phyloP scores from a whole-genome alignment of 2,329 filamentous ascomycete genomes.

The Harringtonia aguacate region DNA sequence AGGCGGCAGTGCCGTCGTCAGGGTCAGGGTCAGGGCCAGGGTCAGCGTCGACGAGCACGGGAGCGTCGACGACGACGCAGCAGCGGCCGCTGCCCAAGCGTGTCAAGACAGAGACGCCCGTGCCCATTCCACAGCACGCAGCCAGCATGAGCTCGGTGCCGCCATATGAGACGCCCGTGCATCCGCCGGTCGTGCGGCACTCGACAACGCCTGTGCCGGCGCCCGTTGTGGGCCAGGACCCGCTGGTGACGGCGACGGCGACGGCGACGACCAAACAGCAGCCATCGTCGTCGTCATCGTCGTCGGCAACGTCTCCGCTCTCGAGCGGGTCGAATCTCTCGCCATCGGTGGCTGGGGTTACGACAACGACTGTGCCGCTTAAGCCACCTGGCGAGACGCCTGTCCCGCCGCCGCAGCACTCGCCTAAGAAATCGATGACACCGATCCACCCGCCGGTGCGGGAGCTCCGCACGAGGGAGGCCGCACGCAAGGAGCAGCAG shows the following conservation, averaged over 20 bases:
- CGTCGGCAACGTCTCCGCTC: conserved; percentile 1
- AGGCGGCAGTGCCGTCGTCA: no score
- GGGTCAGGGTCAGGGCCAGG: no score
- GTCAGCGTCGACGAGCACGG: neutral
- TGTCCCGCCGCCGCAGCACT: conserved; percentile 17
- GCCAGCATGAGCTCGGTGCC: conserved; percentile 7
- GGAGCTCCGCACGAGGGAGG: conserved; percentile 21
- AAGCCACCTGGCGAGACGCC: conserved; percentile 21
- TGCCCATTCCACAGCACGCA: conserved; percentile 20
- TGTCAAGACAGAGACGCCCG: conserved; percentile 26
- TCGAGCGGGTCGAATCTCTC: conserved; percentile 1
- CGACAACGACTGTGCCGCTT: conserved; percentile 15
- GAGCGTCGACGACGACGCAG: neutral
- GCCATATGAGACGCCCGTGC: conserved; percentile 15
- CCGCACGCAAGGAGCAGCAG: conserved; percentile 11
- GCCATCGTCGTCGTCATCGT: neutral
- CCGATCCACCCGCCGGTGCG: conserved; percentile 22
- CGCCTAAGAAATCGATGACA: conserved; percentile 21
- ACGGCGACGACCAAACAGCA: no score
- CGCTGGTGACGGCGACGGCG: no score
- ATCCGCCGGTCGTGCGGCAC: conserved; percentile 10
- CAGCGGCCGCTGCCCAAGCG: conserved; percentile 20
- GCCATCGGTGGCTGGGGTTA: neutral
- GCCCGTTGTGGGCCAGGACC: conserved; percentile 15
- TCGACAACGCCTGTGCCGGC: conserved; percentile 22